Conservation (phyloP, 2,329 filamentous ascomycete species). For the Pseudogymnoascus sp. region DNA sequence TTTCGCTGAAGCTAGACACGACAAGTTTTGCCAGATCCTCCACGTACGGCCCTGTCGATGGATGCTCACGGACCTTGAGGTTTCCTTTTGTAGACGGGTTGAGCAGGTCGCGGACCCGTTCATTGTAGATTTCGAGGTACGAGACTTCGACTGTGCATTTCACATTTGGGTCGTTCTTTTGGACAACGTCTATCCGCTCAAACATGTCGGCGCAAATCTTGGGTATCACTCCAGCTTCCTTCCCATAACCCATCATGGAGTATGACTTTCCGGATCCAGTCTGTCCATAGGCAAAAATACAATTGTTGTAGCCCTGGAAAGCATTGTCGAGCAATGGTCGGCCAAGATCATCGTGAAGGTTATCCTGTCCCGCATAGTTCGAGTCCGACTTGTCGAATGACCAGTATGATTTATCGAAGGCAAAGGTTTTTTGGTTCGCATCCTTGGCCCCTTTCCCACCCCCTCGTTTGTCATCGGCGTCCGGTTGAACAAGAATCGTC, state of each 20-base stretch:
- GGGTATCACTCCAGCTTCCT: conserved; percentile 91
- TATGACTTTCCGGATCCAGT: conserved; percentile 98
- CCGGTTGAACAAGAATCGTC: conserved; percentile 72
- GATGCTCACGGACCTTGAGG: conserved; percentile 93
- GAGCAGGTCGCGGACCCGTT: conserved; percentile 87
- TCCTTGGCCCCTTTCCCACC: conserved; percentile 61
- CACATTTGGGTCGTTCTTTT: conserved; percentile 61
- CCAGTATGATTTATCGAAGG: conserved; percentile 97
- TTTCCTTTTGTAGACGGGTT: conserved; percentile 96
- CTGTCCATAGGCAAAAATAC: conserved; percentile 98
- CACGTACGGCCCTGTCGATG: conserved; percentile 93
- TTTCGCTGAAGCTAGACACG: conserved; percentile 87
- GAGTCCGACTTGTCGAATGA: conserved; percentile 78
- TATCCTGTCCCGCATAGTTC: conserved; percentile 83
- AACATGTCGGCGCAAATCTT: conserved; percentile 99
- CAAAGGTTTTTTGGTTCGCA: conserved; percentile 73
- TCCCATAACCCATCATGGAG: conserved; percentile 99
- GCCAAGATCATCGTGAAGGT: conserved; percentile 82
- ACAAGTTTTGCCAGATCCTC: conserved; percentile 95
- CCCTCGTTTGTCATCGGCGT: conserved; percentile 47
- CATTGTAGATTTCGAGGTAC: conserved; percentile 98
- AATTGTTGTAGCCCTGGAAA: conserved; percentile 98
- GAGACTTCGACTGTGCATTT: conserved; percentile 95
- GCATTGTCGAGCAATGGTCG: conserved; percentile 92
- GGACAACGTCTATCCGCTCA: conserved; percentile 65